Percentiles rank a stretch among this genome's conserved stretches.
These are phyloP conservation scores for Serendipita indica DNA, from an alignment of 768 basidiomycete species.

Conservation along the genomic window DNA sequence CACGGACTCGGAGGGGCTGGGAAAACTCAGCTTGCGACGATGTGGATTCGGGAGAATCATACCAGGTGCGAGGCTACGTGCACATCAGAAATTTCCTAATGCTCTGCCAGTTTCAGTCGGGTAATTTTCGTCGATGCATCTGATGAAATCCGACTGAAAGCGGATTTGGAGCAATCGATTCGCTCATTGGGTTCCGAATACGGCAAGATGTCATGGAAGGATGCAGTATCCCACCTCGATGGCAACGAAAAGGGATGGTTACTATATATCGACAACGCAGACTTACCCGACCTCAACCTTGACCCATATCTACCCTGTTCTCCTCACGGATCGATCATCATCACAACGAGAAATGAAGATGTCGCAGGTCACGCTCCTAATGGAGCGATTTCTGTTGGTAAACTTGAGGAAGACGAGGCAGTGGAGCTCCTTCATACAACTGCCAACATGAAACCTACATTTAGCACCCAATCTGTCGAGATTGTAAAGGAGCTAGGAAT, in stretches of 20 bases:
- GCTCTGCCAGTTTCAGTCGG: not conserved
- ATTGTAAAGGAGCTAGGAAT: too few relatives aligned
- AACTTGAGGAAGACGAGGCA: too few relatives aligned
- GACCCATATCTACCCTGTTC: too few relatives aligned
- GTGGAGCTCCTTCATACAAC: too few relatives aligned
- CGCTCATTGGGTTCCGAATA: not conserved
- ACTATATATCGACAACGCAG: not conserved
- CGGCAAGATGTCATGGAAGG: not conserved
- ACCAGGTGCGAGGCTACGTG: too few relatives aligned
- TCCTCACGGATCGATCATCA: too few relatives aligned
- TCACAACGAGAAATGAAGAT: too few relatives aligned
- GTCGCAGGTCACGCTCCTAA: too few relatives aligned
- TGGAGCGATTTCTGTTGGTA: too few relatives aligned
- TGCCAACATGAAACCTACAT: too few relatives aligned
- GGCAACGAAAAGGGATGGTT: not conserved
- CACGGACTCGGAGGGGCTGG: not conserved
- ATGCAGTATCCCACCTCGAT: not conserved
- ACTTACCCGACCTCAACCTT: too few relatives aligned
- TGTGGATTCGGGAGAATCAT: not conserved
- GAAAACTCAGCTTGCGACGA: not conserved
- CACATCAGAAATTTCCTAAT: not conserved
- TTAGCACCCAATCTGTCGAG: too few relatives aligned
- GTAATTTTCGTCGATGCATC: not conserved
- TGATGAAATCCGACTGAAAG: not conserved
- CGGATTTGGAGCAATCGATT: not conserved